A percentile compares a stretch with the other conserved stretches of the same genome.
phyloP scores from a whole-genome alignment of 257 asterid genomes.

The Solanum appendiculatum region DNA sequence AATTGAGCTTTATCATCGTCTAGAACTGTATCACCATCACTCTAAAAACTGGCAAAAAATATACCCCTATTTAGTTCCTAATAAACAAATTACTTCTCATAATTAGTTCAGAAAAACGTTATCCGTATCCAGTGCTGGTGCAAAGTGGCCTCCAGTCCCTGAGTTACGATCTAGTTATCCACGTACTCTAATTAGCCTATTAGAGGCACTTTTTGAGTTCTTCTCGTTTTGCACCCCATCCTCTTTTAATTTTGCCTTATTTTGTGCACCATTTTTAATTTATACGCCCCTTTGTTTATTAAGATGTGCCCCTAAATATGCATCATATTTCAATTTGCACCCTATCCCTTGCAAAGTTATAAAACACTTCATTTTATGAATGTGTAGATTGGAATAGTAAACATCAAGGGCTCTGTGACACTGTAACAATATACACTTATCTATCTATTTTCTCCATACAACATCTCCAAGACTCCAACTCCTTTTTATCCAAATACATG shows the following conservation, averaged over 20 bases:
- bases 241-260: background rate
- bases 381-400: background rate
- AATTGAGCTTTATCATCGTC: background rate
- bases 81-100: background rate
- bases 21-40: background rate
- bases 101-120: background rate
- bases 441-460: background rate
- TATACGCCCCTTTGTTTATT: background rate
- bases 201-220: background rate
- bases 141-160: background rate
- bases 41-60: background rate
- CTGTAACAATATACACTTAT: background rate
- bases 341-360: background rate
- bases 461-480: background rate
- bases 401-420: background rate
- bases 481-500: background rate
- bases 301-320: background rate
- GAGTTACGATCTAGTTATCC: background rate
- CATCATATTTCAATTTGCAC: background rate
- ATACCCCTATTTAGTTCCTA: background rate
- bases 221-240: background rate
- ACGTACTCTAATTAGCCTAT: background rate
- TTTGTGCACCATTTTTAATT: background rate
- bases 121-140: background rate
- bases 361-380: background rate